Evolutionary conservation across 2,329 filamentous ascomycete species (phyloP), one percentile per base, ranked within the genome.

Genomic region (Sclerotinia spermophila): DNA sequence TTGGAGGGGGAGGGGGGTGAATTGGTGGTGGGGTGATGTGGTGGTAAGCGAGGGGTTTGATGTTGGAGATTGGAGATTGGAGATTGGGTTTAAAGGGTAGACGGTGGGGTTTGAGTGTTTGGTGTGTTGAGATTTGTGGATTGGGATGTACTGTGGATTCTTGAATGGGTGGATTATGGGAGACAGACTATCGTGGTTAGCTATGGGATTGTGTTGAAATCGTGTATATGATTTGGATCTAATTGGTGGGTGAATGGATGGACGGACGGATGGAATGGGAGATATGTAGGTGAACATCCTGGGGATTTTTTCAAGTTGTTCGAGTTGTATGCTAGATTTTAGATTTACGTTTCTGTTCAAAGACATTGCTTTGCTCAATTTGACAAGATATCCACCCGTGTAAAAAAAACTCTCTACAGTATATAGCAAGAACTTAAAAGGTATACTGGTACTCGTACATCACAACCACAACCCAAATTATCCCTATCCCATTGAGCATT

Each of bases 291-390:
- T 51, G 45, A 15, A 51, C 45, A 11, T 13, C 24, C 45, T n/a
- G 24, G 24, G n/a, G 45, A 51, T n/a, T n/a, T 15, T 15, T 3
- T 3, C 11, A 11, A 15, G n/a, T 6, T 51, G 45, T 24, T 44
- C 21, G 21, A 44, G 42, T 17, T 19, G n/a, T 44, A 44, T 19
- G 17, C 2, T 7, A 7, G 10, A 51, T 51, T n/a, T 51, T n/a
- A 24, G 15, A 11, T 2, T 13, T 4, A 1, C 0, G 15, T n/a
- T 51, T n/a, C n/a, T 19, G 8, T 5, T 40, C 1, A 17, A 1
- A 44, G n/a, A n/a, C n/a, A n/a, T n/a, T n/a, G n/a, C n/a, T 19
- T 21, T n/a, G 6, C 24, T 13, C 11, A 13, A 51, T 51, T 51
- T n/a, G 45, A 51, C n/a, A 51, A 51, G 24, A 51, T n/a, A 27